Evolutionary conservation across 2,329 filamentous ascomycete genomes (phyloP).

Genomic region (Claviceps fusiformis): DNA sequence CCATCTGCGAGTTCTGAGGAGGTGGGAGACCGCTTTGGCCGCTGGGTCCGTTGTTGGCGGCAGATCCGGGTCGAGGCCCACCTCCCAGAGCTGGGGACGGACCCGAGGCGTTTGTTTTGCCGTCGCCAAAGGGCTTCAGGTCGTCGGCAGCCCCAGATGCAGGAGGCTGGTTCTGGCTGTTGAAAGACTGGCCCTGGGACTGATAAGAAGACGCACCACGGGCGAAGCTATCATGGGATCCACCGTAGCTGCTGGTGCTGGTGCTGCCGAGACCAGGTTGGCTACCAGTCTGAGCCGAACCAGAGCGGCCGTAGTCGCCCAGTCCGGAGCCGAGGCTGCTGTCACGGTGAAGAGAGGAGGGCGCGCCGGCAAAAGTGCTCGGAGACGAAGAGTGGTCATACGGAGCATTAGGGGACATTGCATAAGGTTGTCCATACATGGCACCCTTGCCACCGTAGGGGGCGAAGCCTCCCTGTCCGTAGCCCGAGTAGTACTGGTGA

Average conservation of each 20-base stretch:
- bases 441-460: slow-evolving; percentile 42
- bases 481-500: slow-evolving; percentile 43
- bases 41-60: slow-evolving; percentile 37
- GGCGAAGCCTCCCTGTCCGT: slow-evolving; percentile 37
- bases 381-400: slow-evolving; percentile 43
- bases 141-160: slow-evolving; percentile 33
- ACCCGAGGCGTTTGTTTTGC: slow-evolving; percentile 35
- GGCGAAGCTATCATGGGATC: slow-evolving; percentile 40
- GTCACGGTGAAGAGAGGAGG: slow-evolving; percentile 40
- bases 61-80: slow-evolving; percentile 43
- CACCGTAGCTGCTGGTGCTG: slow-evolving; percentile 33
- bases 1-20: slow-evolving; percentile 42
- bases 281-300: slow-evolving; percentile 33
- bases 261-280: slow-evolving; percentile 33
- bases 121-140: slow-evolving; percentile 45
- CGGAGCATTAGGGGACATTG: slow-evolving; percentile 40
- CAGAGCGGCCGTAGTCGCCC: slow-evolving; percentile 40
- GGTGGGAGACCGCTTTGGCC: slow-evolving; percentile 40
- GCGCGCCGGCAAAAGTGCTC: slow-evolving; percentile 33
- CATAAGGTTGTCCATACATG: slow-evolving; percentile 43
- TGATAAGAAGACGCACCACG: slow-evolving; percentile 41
- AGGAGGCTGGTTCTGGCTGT: slow-evolving; percentile 33
- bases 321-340: slow-evolving; percentile 36
- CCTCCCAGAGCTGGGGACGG: slow-evolving; percentile 42
- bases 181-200: slow-evolving; percentile 41